phyloP scores from a whole-genome alignment of 192 early-diverging fungal genomes.

The Glomus cerebriforme region DNA sequence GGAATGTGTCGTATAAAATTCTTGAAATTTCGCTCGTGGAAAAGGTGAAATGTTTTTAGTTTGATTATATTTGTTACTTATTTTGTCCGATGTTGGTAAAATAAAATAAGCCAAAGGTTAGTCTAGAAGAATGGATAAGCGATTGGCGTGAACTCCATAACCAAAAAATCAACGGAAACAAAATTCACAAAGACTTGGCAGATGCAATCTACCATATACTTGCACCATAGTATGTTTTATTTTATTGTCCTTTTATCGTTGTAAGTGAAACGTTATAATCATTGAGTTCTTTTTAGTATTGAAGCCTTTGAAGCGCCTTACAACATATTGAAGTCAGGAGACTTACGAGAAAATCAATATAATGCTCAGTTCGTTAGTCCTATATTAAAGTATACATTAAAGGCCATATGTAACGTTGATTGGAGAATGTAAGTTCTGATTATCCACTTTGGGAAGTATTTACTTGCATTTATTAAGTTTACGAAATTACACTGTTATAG shows the following conservation, averaged over 20 bases:
- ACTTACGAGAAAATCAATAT: constrained; percentile 29
- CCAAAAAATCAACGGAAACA: constrained; percentile 25
- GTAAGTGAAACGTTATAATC: constrained; percentile 11
- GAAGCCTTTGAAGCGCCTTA: constrained; percentile 27
- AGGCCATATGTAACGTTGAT: constrained; percentile 21
- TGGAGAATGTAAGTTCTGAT: no score
- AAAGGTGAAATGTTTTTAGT: background rate
- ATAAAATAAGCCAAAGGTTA: constrained; percentile 22
- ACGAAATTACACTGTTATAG: no score
- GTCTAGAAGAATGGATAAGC: constrained; percentile 28
- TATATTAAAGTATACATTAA: constrained; percentile 29
- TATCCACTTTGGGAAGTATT: no score
- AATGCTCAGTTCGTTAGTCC: constrained; percentile 30
- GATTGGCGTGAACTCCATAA: constrained; percentile 26
- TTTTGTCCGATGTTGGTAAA: constrained; percentile 30
- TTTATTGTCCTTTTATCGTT: constrained; percentile 26
- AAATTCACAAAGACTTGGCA: constrained; percentile 24
- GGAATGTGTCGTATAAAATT: no score
- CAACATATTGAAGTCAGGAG: constrained; percentile 29
- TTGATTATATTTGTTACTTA: constrained; percentile 34
- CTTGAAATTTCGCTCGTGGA: no score
- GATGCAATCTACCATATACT: constrained; percentile 29
- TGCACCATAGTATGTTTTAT: constrained; percentile 26
- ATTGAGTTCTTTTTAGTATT: constrained; percentile 31
- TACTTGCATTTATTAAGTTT: no score